Conservation (phyloP, 345 rosid species). For the Mallotus nudiflorus region DNA sequence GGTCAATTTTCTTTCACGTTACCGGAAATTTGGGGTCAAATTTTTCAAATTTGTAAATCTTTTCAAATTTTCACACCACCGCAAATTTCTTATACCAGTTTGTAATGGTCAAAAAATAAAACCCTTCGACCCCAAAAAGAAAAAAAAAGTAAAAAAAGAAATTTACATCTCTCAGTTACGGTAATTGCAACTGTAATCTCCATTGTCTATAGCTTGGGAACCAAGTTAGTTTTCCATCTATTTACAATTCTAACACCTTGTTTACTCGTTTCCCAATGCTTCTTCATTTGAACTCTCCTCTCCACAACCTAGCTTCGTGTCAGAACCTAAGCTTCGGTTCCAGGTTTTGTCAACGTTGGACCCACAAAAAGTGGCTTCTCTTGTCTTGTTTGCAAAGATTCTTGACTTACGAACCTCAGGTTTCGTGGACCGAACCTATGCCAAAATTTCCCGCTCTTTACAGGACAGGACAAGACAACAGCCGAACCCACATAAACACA, state of each 20-base stretch:
- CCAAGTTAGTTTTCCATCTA: slow-evolving; percentile 31
- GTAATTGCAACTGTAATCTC: not conserved
- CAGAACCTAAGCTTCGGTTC: slow-evolving; percentile 29
- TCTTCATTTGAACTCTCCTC: slow-evolving; percentile 15
- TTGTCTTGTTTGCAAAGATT: slow-evolving; percentile 12
- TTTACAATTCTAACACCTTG: slow-evolving; percentile 35
- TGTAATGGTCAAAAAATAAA: too few species aligned
- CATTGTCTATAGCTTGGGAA: slow-evolving; percentile 40
- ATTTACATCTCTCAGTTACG: not conserved
- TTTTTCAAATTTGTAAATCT: too few species aligned
- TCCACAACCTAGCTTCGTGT: slow-evolving; percentile 24
- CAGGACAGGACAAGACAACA: not conserved
- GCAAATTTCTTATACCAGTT: too few species aligned
- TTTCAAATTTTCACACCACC: too few species aligned
- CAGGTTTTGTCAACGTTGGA: slow-evolving; percentile 43
- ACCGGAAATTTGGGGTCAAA: too few species aligned
- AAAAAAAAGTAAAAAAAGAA: too few species aligned
- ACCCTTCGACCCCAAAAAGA: too few species aligned
- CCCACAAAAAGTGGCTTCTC: slow-evolving; percentile 15
- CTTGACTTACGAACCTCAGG: slow-evolving; percentile 32
- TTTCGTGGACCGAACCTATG: slow-evolving; percentile 31
- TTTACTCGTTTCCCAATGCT: slow-evolving; percentile 33
- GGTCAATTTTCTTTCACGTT: too few species aligned
- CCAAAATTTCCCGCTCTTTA: slow-evolving; percentile 45
- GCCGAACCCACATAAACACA: too few species aligned